Evolutionary conservation across 2,329 filamentous ascomycete species (phyloP).

Genomic region (Colletotrichum sojae): DNA sequence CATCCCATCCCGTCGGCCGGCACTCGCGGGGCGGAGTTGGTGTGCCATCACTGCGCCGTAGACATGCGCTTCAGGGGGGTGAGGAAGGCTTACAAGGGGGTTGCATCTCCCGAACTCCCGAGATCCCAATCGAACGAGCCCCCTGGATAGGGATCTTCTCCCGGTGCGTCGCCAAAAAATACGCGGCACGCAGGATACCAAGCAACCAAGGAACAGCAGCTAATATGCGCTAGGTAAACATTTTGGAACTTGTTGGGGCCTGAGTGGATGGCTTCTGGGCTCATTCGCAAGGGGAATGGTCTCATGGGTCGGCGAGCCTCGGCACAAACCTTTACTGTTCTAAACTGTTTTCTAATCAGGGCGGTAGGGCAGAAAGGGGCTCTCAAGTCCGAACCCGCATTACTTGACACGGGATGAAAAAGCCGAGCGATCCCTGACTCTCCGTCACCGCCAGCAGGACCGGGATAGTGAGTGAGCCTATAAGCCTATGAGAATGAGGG

Average conservation of each 20-base stretch:
- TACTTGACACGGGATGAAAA: neutral
- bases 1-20: slow-evolving; percentile 2
- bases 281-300: slow-evolving; percentile 17
- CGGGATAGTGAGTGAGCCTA: neutral
- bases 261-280: slow-evolving; percentile 21
- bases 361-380: neutral
- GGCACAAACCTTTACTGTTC: neutral
- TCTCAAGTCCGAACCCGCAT: slow-evolving; percentile 10
- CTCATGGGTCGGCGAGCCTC: slow-evolving; percentile 7
- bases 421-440: slow-evolving; percentile 16
- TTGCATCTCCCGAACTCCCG: no score
- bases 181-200: no score
- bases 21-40: neutral
- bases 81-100: no score
- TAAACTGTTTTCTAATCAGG: slow-evolving; percentile 3
- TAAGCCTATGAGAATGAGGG: no score
- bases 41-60: slow-evolving; percentile 6
- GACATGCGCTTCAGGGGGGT: slow-evolving; percentile 1
- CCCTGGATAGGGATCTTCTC: no score
- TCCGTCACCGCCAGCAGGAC: neutral
- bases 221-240: no score
- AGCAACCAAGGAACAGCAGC: no score
- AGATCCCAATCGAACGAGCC: no score
- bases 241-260: slow-evolving; percentile 10
- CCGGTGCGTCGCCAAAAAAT: no score